phyloP scores from a whole-genome alignment of 2,329 filamentous ascomycete genomes.

The Alternaria sp. region DNA sequence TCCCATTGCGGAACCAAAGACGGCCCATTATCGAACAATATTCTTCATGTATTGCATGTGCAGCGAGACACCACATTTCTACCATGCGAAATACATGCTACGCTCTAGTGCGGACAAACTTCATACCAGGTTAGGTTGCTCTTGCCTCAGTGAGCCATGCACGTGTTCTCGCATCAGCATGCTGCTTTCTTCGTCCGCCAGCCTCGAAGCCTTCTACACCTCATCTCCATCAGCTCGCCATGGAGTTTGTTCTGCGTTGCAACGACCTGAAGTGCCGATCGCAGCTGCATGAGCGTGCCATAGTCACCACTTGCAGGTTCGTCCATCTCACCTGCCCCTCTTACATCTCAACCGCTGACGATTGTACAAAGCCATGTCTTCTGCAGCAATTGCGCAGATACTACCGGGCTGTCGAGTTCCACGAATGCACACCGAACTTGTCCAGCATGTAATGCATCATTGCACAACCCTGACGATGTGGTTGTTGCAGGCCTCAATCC shows the following conservation, averaged over 20 bases:
- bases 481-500: constrained; percentile 76
- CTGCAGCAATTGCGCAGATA: constrained; percentile 76
- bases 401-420: constrained; percentile 67
- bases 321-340: constrained; percentile 24
- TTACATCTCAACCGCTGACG: constrained; percentile 50
- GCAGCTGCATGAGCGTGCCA: constrained; percentile 72
- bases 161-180: constrained; percentile 21
- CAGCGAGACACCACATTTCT: constrained; percentile 37
- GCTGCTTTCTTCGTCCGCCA: constrained; percentile 11
- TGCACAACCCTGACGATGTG: constrained; percentile 78
- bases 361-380: constrained; percentile 73
- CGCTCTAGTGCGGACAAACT: not conserved
- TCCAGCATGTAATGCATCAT: constrained; percentile 75
- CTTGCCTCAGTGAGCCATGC: constrained; percentile 22
- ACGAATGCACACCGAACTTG: constrained; percentile 67
- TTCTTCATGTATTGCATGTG: constrained; percentile 21
- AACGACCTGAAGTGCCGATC: constrained; percentile 80
- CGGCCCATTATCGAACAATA: not conserved
- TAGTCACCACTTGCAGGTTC: constrained; percentile 90
- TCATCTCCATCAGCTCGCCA: constrained; percentile 47
- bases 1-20: not conserved
- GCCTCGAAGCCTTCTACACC: constrained; percentile 1
- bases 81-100: constrained; percentile 16
- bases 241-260: constrained; percentile 80
- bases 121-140: constrained; percentile 15